phyloP scores from a whole-genome alignment of 2,329 filamentous ascomycete genomes.

The Ascochyta viciae-villosae region DNA sequence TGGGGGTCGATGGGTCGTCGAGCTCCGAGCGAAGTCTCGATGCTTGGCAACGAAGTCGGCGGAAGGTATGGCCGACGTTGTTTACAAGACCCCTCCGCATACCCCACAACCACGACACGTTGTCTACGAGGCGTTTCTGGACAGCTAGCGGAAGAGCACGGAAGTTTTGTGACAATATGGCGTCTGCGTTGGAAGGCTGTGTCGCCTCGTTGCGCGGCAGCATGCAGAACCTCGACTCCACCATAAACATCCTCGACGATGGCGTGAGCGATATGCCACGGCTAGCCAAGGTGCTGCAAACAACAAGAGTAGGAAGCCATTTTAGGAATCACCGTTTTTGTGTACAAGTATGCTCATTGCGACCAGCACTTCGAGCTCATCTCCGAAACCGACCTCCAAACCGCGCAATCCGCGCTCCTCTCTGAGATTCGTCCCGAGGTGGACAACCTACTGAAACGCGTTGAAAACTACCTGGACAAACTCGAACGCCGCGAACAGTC shows the following conservation, averaged over 20 bases:
- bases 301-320: constrained; percentile 60
- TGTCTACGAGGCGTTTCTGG: not conserved
- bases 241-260: constrained; percentile 67
- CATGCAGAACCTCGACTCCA: constrained; percentile 67
- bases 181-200: constrained; percentile 62
- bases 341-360: not conserved
- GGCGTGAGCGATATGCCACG: constrained; percentile 70
- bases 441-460: constrained; percentile 76
- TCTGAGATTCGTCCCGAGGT: constrained; percentile 92
- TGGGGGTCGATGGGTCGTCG: constrained; percentile 30
- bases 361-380: constrained; percentile 88
- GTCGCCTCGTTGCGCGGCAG: constrained; percentile 67
- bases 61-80: constrained; percentile 29
- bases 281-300: constrained; percentile 67
- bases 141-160: not conserved
- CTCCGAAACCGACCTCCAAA: constrained; percentile 79
- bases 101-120: constrained; percentile 24
- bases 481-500: constrained; percentile 83
- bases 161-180: constrained; percentile 24
- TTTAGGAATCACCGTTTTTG: too few relatives aligned
- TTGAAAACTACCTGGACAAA: constrained; percentile 83
- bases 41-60: constrained; percentile 36
- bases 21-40: constrained; percentile 23
- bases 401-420: constrained; percentile 82
- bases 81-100: constrained; percentile 22